These are phyloP conservation scores for Lichtheimia corymbifera DNA, from an alignment of 371 early-diverging fungal genomes.

Conservation along the genomic window DNA sequence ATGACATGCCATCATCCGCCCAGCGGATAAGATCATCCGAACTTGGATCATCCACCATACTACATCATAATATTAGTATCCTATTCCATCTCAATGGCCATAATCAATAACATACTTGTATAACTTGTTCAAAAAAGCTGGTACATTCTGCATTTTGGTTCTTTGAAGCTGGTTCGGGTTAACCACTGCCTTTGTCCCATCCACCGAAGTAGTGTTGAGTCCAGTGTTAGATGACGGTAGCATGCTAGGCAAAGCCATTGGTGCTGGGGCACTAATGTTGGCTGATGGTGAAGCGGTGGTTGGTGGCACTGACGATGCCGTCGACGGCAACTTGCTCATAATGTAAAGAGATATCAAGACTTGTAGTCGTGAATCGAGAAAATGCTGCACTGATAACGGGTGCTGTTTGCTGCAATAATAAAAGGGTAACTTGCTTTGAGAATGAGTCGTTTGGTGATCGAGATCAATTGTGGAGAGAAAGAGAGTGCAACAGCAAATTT, in stretches of 20 bases:
- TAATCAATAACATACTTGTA: slow-evolving; percentile 59
- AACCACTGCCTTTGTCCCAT: slow-evolving; percentile 20
- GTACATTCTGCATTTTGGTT: slow-evolving; percentile 63
- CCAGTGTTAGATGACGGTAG: slow-evolving; percentile 2
- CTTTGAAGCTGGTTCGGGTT: slow-evolving; percentile 25
- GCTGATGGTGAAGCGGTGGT: slow-evolving; percentile 4
- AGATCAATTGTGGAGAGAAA: too few relatives aligned
- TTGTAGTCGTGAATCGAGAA: too few relatives aligned
- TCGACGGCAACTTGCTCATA: slow-evolving; percentile 9
- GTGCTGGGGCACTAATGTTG: background rate
- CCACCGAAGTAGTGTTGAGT: background rate
- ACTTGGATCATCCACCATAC: slow-evolving; percentile 73
- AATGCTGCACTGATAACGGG: too few relatives aligned
- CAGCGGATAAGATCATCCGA: slow-evolving; percentile 75
- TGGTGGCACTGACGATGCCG: slow-evolving; percentile 4
- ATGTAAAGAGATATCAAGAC: too few relatives aligned
- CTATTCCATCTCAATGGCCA: background rate
- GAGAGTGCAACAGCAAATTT: too few relatives aligned
- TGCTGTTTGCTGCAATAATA: too few relatives aligned
- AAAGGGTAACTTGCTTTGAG: too few relatives aligned
- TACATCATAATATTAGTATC: slow-evolving; percentile 14
- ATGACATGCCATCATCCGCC: slow-evolving; percentile 78
- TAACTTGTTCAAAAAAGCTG: slow-evolving; percentile 88
- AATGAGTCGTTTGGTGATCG: too few relatives aligned
- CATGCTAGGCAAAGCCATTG: slow-evolving; percentile 11